Percentiles rank a stretch among this genome's conserved stretches.
Evolutionary conservation across 805 yeast genomes (phyloP).

Genomic region (Pichia gijzeniarum): DNA sequence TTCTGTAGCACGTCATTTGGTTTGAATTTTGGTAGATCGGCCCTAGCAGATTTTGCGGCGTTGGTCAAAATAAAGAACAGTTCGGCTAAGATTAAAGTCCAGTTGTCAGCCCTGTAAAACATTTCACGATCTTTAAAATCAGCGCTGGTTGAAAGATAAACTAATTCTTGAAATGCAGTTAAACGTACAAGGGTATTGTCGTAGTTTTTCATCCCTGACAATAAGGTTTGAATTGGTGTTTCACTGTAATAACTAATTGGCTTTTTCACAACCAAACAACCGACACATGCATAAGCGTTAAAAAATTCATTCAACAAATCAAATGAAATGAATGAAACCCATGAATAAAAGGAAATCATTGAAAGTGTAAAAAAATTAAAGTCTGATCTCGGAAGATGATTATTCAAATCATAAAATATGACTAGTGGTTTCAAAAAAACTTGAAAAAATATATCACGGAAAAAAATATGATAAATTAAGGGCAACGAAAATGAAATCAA

Average conservation of each 20-base stretch:
- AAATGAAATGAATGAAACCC: conserved; percentile 37
- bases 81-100: conserved; percentile 58
- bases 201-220: conserved; percentile 54
- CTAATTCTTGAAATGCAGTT: conserved; percentile 73
- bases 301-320: conserved; percentile 53
- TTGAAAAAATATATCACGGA: conserved; percentile 39
- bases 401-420: conserved; percentile 33
- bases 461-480: conserved; percentile 31
- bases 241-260: conserved; percentile 54
- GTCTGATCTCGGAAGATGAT: conserved; percentile 34
- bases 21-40: conserved; percentile 17
- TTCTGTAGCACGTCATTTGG: background rate
- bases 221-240: conserved; percentile 55
- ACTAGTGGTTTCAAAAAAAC: conserved; percentile 28
- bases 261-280: conserved; percentile 62
- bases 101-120: conserved; percentile 41
- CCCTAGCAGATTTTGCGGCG: conserved; percentile 21
- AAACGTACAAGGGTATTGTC: conserved; percentile 42
- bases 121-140: conserved; percentile 43
- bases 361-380: background rate
- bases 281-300: conserved; percentile 61
- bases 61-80: conserved; percentile 49
- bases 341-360: conserved; percentile 17
- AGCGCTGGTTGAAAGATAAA: conserved; percentile 50
- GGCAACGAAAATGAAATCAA: conserved; percentile 28